Percentiles rank a stretch among this genome's conserved stretches.
Conservation (phyloP, 768 basidiomycete species). For the Mycena pura region DNA sequence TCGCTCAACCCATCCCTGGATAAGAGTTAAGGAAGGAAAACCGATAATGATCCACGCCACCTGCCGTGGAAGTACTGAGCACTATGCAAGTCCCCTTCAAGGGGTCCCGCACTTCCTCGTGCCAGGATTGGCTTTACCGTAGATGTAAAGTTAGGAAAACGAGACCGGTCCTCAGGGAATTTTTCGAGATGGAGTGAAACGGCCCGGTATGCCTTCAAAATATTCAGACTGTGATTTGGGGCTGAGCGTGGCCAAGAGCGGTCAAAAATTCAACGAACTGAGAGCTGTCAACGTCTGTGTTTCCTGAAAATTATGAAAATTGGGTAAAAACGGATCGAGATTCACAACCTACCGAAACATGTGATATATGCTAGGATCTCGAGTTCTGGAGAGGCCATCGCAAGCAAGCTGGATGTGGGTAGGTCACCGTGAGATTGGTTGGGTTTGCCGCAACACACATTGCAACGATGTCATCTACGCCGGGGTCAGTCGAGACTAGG, state of each 20-base stretch:
- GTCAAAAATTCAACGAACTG: conserved; percentile 52
- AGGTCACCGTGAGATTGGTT: conserved; percentile 1
- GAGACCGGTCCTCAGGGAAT: conserved; percentile 56
- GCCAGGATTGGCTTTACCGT: conserved; percentile 65
- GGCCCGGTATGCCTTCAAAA: conserved; percentile 77
- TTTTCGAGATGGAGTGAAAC: conserved; percentile 63
- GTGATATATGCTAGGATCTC: conserved; percentile 74
- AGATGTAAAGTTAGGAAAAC: conserved; percentile 70
- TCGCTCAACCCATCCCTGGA: conserved; percentile 72
- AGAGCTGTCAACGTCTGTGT: conserved; percentile 68
- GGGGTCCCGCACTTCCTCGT: conserved; percentile 67
- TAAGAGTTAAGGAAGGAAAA: background rate
- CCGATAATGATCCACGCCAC: conserved; percentile 36
- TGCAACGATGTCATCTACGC: conserved; percentile 82
- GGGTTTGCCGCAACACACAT: conserved; percentile 54
- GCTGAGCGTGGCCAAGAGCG: background rate
- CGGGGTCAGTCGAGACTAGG: conserved; percentile 85
- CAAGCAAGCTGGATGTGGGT: conserved; percentile 62
- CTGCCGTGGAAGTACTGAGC: conserved; percentile 89
- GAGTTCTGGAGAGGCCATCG: conserved; percentile 83
- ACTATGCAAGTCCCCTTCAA: conserved; percentile 72
- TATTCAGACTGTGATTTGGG: conserved; percentile 59
- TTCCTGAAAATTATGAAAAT: conserved; percentile 53
- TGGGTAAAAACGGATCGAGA: background rate
- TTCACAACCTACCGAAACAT: conserved; percentile 70